Base-by-base conservation (phyloP, 106 monocot genomes). In the Platanthera zijinensis region DNA sequence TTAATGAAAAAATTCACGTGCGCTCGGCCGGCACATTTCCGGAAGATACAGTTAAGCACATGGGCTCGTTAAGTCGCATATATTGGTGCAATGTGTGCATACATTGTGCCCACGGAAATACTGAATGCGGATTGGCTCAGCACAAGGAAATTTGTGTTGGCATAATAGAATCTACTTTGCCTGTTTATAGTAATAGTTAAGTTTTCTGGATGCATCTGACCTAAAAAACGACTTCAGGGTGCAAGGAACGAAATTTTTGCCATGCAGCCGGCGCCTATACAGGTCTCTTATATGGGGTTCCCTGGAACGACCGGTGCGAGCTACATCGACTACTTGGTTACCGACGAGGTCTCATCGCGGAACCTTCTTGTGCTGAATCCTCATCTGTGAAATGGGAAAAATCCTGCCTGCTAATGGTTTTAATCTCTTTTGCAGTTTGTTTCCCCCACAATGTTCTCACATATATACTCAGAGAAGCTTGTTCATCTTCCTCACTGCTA, bases 261-360 rank as follows among this genome's bases (percentile, higher is more conserved):
- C 1, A 90, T 94, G 97, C 89, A 86, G 63, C 97, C 94, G 22
- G 89, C 91, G 66, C 97, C 97, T 4, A 88, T 97, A 72, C 97
- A 97, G 80, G 97, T 97, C 62, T 97, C 97, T 10, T 97, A 97
- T 84, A 97, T 97, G 97, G 97, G 97, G 48, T 97, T 97, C 59
- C 97, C 94, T 7, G 93, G 91, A 39, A 97, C 97, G 0, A 97
- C 97, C 51, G 97, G 97, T 57, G 97, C 97, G 78, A 85, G 78
- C 47, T 97, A 97, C 57, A 91, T 97, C 46, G 94, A 97, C 53
- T 97, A 97, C 76, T 81, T 97, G 51, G 89, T 97, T 21, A 91
- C 94, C 71, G 94, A 97, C 82, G 97, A 92, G 93, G 94, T 97
- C 18, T 10, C 45, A 52, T 11, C 57, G 51, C 2, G 46, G 25